Base-by-base conservation (phyloP, 108 stramenopile species). In the Pseudonitzschia pungens region DNA sequence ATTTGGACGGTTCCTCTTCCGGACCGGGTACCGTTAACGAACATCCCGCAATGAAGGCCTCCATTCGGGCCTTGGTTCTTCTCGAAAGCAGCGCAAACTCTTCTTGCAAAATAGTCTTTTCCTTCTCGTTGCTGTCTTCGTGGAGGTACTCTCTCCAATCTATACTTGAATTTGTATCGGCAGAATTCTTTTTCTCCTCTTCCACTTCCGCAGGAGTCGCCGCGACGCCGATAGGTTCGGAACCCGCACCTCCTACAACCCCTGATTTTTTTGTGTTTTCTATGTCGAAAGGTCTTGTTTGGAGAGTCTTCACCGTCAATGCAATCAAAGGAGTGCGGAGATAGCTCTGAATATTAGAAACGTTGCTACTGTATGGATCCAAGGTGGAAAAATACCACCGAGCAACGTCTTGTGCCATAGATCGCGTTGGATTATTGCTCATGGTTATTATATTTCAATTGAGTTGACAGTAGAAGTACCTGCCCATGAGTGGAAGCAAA, bases 1-100 rank as follows among this genome's bases (percentile, higher is more conserved):
- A 54, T 54, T 54, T 54, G 14, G 53, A 54, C 6, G 57, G 29
- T 58, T 58, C 24, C 26, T 68, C 42, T 29, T 79, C 81, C 65
- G 71, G 77, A 27, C 71, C 73, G 26, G 88, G 77, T 33, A 90
- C 64, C 11, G 92, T 82, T 54, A 83, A 65, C 16, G 81, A 66
- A 59, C 85, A 87, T 0, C 86, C 77, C 9, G 84, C 85, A 69
- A 94, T 58, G 72, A 94, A 92, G 15, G 93, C 93, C 71, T 91
- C 90, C 89, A 94, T 86, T 48, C 93, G 70, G 28, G 90, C 90
- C 58, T 77, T 77, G 40, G 72, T 77, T 31, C 93, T 74, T 21
- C 87, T 67, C 16, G 76, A 73, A 28, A 94, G 70, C 20, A 57
- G 64, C 20, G 80, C 74, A 44, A 79, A 84, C 20, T 54, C 70